phyloP scores from a whole-genome alignment of 2,329 filamentous ascomycete genomes.

The Fonsecaea erecta region DNA sequence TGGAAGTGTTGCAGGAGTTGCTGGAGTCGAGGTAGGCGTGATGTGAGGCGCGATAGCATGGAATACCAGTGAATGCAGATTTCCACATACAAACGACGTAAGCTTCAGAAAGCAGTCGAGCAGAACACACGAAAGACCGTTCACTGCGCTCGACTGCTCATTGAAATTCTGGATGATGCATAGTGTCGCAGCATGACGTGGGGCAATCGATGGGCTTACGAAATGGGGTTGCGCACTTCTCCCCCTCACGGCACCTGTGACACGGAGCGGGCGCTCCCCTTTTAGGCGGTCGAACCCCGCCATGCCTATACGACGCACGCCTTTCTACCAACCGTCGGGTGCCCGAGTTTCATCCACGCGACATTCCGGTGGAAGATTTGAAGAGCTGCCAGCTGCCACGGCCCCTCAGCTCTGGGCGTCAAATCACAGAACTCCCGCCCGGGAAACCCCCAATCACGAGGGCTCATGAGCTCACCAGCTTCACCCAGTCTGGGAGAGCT shows the following conservation, averaged over 20 bases:
- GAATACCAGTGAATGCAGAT: not conserved
- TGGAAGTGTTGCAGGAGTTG: conserved; percentile 19
- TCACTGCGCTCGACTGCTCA: conserved; percentile 1
- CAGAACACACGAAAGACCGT: not conserved
- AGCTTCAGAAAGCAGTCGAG: not conserved
- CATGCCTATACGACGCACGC: not conserved
- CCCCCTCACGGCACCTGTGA: conserved; percentile 13
- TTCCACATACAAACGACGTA: not conserved
- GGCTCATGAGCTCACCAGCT: too few relatives aligned
- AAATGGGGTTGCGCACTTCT: conserved; percentile 5
- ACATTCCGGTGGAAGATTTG: not conserved
- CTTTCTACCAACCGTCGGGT: not conserved
- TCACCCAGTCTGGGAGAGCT: too few relatives aligned
- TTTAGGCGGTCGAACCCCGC: not conserved
- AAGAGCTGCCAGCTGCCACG: not conserved
- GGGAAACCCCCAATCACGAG: not conserved
- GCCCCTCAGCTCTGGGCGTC: not conserved
- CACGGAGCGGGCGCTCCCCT: not conserved
- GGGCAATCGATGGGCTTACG: conserved; percentile 1
- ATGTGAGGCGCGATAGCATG: conserved; percentile 21
- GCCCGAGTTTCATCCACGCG: not conserved
- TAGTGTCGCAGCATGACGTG: conserved; percentile 9
- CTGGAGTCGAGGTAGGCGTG: conserved; percentile 15
- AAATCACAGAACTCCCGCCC: not conserved
- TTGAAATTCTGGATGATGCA: conserved; percentile 4